Conservation (phyloP, 345 rosid species). For the Passiflora organensis region DNA sequence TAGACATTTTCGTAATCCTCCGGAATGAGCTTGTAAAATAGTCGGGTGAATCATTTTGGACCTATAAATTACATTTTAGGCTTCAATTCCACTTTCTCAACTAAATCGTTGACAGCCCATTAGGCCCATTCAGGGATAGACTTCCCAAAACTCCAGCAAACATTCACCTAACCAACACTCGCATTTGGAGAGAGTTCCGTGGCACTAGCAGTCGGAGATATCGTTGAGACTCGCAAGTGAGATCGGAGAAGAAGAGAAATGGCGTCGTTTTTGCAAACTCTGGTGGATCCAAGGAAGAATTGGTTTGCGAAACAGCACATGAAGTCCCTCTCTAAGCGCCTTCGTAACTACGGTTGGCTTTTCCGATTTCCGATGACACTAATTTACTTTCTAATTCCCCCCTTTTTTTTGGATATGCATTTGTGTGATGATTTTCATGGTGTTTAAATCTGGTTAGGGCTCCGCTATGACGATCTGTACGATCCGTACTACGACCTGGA, state of each 20-base stretch:
- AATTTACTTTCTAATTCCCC: neutral
- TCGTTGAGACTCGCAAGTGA: no score
- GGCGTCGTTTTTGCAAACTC: conserved; percentile 43
- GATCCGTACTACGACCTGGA: conserved; percentile 82
- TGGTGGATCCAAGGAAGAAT: conserved; percentile 68
- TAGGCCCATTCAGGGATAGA: no score
- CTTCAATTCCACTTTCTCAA: no score
- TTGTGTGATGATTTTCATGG: neutral
- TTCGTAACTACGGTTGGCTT: conserved; percentile 53
- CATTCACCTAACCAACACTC: no score
- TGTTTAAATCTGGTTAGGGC: conserved; percentile 41
- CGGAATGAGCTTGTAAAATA: no score
- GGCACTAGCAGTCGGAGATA: no score
- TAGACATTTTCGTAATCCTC: no score
- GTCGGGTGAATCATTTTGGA: no score
- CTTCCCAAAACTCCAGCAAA: no score
- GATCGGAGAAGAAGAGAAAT: conserved; percentile 19
- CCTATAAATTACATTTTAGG: no score
- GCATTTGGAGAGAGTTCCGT: no score
- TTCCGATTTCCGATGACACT: conserved; percentile 30
- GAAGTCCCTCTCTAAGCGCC: conserved; percentile 66
- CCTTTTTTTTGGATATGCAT: neutral
- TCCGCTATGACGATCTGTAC: conserved; percentile 83
- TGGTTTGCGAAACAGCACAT: conserved; percentile 67
- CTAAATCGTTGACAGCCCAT: no score